Evolutionary conservation across 1,284 basidiomycete genomes (phyloP).

Genomic region (Heterobasidion annosum): DNA sequence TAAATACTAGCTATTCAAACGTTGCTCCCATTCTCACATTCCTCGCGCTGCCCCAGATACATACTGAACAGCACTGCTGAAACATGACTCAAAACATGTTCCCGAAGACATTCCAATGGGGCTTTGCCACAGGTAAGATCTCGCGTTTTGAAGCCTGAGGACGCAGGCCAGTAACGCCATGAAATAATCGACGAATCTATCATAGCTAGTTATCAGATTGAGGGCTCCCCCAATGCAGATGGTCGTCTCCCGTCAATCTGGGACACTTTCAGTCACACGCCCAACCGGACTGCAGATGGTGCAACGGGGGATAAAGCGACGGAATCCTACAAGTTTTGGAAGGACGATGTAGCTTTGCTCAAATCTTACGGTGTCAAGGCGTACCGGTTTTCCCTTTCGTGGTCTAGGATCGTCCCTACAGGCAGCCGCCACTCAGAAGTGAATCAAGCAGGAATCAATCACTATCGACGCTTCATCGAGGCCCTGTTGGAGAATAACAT

Average conservation of each 20-base stretch:
- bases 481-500: slow-evolving; percentile 55
- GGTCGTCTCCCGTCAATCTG: slow-evolving; percentile 61
- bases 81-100: not conserved
- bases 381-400: slow-evolving; percentile 58
- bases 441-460: slow-evolving; percentile 58
- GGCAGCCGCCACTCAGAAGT: slow-evolving; percentile 61
- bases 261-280: slow-evolving; percentile 62
- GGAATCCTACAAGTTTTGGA: slow-evolving; percentile 61
- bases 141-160: no score
- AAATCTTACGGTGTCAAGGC: slow-evolving; percentile 29
- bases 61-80: no score
- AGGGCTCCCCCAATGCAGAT: slow-evolving; percentile 51
- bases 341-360: slow-evolving; percentile 59
- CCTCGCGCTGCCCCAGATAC: no score
- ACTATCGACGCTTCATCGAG: slow-evolving; percentile 62
- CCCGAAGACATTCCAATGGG: not conserved
- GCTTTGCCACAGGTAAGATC: not conserved
- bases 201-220: slow-evolving; percentile 60
- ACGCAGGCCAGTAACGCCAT: not conserved
- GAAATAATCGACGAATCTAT: not conserved
- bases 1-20: not conserved
- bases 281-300: slow-evolving; percentile 59
- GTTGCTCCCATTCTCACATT: no score
- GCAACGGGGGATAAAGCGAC: slow-evolving; percentile 59
- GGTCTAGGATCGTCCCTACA: slow-evolving; percentile 64